These are phyloP conservation scores for Aphanomyces cochlioides DNA, from an alignment of 352 stramenopile species.

Conservation along the genomic window DNA sequence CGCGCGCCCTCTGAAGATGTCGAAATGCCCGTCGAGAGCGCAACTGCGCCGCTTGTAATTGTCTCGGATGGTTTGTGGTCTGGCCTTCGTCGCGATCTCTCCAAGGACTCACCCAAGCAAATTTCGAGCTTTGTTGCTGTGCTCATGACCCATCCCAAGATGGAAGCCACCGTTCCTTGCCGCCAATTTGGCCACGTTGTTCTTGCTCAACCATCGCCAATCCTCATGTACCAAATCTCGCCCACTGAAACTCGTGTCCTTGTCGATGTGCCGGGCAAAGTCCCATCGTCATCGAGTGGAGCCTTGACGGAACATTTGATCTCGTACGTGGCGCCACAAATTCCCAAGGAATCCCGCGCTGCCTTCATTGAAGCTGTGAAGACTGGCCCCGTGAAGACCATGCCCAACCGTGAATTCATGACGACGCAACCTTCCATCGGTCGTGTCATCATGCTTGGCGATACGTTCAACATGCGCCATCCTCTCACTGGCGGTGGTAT, in stretches of 20 bases:
- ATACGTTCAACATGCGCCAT: constrained; percentile 53
- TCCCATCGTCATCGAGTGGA: constrained; percentile 33
- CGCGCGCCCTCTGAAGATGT: constrained; percentile 21
- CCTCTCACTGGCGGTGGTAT: constrained; percentile 50
- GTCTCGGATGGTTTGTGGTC: constrained; percentile 45
- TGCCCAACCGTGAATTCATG: constrained; percentile 43
- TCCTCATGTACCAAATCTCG: constrained; percentile 39
- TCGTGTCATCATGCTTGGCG: constrained; percentile 41
- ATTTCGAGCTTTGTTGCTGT: constrained; percentile 45
- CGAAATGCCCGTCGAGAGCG: constrained; percentile 20
- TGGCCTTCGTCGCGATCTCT: constrained; percentile 30
- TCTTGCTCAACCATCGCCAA: constrained; percentile 37
- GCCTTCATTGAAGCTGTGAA: constrained; percentile 38
- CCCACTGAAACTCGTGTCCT: constrained; percentile 44
- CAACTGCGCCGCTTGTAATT: constrained; percentile 38
- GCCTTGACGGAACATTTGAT: constrained; percentile 36
- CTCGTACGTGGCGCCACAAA: constrained; percentile 34
- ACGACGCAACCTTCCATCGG: constrained; percentile 32
- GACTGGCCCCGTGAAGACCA: constrained; percentile 40
- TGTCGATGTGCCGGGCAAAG: constrained; percentile 40
- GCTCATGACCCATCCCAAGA: constrained; percentile 37
- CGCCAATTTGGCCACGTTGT: constrained; percentile 43
- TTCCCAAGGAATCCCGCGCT: constrained; percentile 35
- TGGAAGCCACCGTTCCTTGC: constrained; percentile 41
- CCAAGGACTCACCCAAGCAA: constrained; percentile 34